Conservation (phyloP, 164 flowering plant species). For the Tetracentron sinense region DNA sequence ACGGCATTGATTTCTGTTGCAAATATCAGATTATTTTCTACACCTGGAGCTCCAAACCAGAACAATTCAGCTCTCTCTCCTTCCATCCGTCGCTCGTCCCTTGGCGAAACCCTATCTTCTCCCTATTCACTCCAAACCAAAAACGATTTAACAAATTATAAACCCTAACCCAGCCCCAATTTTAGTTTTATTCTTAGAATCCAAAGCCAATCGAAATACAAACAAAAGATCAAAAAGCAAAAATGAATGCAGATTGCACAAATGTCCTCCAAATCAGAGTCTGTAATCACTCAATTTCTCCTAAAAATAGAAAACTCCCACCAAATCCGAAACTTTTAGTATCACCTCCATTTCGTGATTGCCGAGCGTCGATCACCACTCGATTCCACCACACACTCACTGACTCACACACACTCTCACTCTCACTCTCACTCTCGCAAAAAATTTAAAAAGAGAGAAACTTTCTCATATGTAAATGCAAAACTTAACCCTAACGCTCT, state of each 20-base stretch:
- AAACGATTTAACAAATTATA: not conserved
- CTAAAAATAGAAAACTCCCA: constrained; percentile 6
- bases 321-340: not conserved
- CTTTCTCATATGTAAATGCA: not conserved
- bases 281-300: not conserved
- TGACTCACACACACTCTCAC: not conserved
- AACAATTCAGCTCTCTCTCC: constrained; percentile 6
- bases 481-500: not conserved
- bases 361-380: constrained; percentile 7
- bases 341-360: not conserved
- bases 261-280: constrained; percentile 7
- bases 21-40: constrained; percentile 12
- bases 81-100: constrained; percentile 16
- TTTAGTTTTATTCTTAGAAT: not conserved
- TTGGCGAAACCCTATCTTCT: constrained; percentile 8
- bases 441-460: no score
- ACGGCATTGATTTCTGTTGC: constrained; percentile 10
- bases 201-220: not conserved
- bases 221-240: constrained; percentile 2
- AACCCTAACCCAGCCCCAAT: not conserved
- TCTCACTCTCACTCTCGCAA: no score
- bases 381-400: not conserved
- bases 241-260: constrained; percentile 14
- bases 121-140: constrained; percentile 1
- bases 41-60: constrained; percentile 13